These are phyloP conservation scores for Penicillium sp. DNA, from an alignment of 2,329 filamentous ascomycete species.

Conservation along the genomic window DNA sequence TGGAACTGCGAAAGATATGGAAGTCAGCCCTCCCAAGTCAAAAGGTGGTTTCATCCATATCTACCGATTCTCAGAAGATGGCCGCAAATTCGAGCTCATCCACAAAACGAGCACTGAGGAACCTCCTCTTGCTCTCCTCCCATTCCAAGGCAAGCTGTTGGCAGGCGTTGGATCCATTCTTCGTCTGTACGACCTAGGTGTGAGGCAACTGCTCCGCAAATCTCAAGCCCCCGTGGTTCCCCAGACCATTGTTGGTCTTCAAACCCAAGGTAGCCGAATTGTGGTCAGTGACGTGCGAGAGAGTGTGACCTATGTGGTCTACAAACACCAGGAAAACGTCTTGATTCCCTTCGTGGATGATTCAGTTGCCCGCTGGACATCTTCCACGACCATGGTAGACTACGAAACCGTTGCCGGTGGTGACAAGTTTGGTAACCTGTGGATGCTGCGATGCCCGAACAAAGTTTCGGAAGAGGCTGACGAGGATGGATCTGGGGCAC, in stretches of 20 bases:
- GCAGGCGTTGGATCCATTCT: conserved; percentile 82
- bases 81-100: conserved; percentile 87
- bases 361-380: conserved; percentile 84
- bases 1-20: conserved; percentile 88
- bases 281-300: conserved; percentile 91
- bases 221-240: conserved; percentile 76
- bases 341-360: conserved; percentile 94
- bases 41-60: conserved; percentile 85
- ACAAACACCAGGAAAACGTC: conserved; percentile 87
- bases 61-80: conserved; percentile 83
- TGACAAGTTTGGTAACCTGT: conserved; percentile 97
- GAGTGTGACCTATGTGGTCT: conserved; percentile 86
- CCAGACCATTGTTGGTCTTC: conserved; percentile 81
- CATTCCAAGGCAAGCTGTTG: conserved; percentile 86
- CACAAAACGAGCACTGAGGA: conserved; percentile 94
- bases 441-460: conserved; percentile 81
- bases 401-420: conserved; percentile 94
- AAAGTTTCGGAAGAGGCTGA: conserved; percentile 88
- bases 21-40: conserved; percentile 72
- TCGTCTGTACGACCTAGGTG: conserved; percentile 87
- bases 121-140: conserved; percentile 83
- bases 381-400: conserved; percentile 88
- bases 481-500: conserved; percentile 84
- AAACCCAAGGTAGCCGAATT: conserved; percentile 88
- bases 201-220: conserved; percentile 90